Evolutionary conservation across 2,329 filamentous ascomycete species (phyloP).

Genomic region (Whalleya microplaca): DNA sequence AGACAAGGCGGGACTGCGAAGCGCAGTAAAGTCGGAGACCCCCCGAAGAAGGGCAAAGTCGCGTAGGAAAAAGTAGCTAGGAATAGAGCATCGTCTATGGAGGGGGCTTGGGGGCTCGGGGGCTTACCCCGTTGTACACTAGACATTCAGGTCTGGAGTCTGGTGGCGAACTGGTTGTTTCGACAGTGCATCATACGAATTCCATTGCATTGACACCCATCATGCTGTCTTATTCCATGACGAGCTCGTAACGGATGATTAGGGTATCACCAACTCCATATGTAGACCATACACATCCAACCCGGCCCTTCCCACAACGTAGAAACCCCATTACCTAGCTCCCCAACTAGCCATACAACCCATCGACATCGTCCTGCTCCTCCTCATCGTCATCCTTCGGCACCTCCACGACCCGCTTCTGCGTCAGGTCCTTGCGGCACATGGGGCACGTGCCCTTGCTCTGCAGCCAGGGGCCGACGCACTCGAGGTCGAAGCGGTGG

Average conservation of each 20-base stretch:
- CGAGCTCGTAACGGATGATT: background rate
- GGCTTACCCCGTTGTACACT: background rate
- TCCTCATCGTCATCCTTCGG: conserved; percentile 54
- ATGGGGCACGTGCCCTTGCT: conserved; percentile 68
- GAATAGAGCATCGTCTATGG: conserved; percentile 10
- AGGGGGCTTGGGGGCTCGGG: background rate
- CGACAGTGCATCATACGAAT: conserved; percentile 8
- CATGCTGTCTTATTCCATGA: background rate
- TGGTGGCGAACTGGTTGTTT: background rate
- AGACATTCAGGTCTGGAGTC: conserved; percentile 10
- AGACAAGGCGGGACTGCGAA: conserved; percentile 41
- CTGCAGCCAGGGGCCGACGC: conserved; percentile 66
- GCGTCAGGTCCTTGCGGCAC: conserved; percentile 62
- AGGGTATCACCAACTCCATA: conserved; percentile 23
- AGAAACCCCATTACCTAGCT: background rate
- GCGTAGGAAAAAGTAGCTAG: conserved; percentile 40
- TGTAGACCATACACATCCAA: background rate
- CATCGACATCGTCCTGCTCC: conserved; percentile 55
- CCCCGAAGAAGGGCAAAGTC: conserved; percentile 37
- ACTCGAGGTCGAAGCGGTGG: conserved; percentile 69
- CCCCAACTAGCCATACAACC: conserved; percentile 49
- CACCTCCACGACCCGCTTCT: conserved; percentile 50
- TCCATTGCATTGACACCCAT: background rate
- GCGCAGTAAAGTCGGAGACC: conserved; percentile 26
- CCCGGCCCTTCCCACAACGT: background rate